phyloP scores from a whole-genome alignment of 2,329 filamentous ascomycete species.

The Botrytis byssoidea region DNA sequence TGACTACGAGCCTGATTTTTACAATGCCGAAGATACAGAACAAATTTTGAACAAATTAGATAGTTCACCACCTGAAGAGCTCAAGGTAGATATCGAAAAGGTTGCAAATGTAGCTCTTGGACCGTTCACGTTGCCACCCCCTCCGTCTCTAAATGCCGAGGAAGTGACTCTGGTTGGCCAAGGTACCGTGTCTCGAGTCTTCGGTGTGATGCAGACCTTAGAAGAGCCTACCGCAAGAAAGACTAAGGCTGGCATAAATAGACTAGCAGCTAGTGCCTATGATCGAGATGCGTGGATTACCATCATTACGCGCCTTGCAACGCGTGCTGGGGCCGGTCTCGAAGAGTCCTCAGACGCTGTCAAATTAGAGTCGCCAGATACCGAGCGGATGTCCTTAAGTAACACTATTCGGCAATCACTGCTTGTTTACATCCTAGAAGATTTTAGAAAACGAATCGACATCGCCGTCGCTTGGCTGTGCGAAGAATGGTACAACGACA shows the following conservation, averaged over 20 bases:
- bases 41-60: conserved; percentile 78
- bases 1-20: conserved; percentile 88
- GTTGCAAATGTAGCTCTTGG: conserved; percentile 55
- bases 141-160: conserved; percentile 69
- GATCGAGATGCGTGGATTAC: conserved; percentile 90
- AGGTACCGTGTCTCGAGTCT: conserved; percentile 72
- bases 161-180: conserved; percentile 73
- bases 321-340: conserved; percentile 70
- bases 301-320: conserved; percentile 80
- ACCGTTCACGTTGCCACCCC: conserved; percentile 76
- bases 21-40: conserved; percentile 68
- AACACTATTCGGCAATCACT: conserved; percentile 76
- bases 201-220: conserved; percentile 71
- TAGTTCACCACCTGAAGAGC: conserved; percentile 58
- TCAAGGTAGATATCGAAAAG: conserved; percentile 41
- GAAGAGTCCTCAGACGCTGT: conserved; percentile 51
- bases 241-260: conserved; percentile 71
- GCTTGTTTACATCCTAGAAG: conserved; percentile 83
- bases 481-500: conserved; percentile 97
- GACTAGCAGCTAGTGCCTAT: conserved; percentile 79
- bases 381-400: conserved; percentile 50
- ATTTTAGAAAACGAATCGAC: conserved; percentile 87
- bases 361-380: conserved; percentile 54
- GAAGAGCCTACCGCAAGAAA: conserved; percentile 63
- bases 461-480: conserved; percentile 91